Evolutionary conservation across 345 rosid genomes (phyloP).

Genomic region (Clausena lansium): DNA sequence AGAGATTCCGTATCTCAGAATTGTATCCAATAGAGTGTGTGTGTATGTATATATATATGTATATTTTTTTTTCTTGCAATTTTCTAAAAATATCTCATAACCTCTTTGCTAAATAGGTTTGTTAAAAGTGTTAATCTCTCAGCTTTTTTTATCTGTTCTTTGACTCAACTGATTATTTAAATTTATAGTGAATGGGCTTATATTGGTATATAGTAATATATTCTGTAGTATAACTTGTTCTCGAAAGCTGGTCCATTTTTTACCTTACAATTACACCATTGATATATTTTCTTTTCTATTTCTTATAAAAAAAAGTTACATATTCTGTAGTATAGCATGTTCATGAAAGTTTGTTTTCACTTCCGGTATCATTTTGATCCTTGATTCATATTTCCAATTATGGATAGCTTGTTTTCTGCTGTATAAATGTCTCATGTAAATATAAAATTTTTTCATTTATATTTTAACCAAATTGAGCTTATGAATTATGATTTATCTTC

Average conservation of each 20-base stretch:
- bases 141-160: neutral
- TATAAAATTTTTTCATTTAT: neutral
- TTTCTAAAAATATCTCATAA: neutral
- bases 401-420: neutral
- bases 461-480: neutral
- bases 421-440: neutral
- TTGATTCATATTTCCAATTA: neutral
- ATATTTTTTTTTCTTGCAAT: neutral
- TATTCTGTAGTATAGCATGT: neutral
- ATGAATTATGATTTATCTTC: constrained; percentile 8
- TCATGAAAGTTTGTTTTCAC: neutral
- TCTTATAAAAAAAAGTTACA: neutral
- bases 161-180: neutral
- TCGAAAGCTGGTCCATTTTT: neutral
- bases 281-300: neutral
- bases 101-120: neutral
- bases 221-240: neutral
- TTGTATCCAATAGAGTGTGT: neutral
- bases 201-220: neutral
- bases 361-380: neutral
- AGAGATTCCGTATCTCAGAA: neutral
- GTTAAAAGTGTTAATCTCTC: neutral
- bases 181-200: neutral
- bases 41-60: too few species aligned
- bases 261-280: neutral